These are phyloP conservation scores for Nematocida major DNA, from an alignment of 371 early-diverging fungal species.

Conservation along the genomic window DNA sequence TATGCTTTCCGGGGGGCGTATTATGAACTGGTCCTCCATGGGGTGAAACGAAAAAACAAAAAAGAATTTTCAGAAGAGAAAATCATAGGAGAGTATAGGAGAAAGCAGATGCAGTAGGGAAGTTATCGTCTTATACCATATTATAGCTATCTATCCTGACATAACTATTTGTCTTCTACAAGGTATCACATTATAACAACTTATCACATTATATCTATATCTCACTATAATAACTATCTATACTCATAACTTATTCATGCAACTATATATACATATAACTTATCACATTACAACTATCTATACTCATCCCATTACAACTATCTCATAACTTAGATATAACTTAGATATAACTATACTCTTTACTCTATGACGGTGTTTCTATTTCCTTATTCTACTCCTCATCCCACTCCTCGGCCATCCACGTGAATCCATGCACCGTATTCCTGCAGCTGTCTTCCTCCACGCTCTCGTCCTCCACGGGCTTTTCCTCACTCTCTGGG, in stretches of 20 bases:
- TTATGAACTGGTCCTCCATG: conserved; percentile 65
- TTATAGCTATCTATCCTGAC: too few species aligned
- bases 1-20: conserved; percentile 56
- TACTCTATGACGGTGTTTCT: not conserved
- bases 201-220: too few species aligned
- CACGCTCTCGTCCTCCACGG: not conserved
- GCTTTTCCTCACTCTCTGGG: not conserved
- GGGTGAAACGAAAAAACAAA: not conserved
- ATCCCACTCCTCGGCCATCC: conserved; percentile 43
- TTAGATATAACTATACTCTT: not conserved
- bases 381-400: not conserved
- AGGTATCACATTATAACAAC: too few species aligned
- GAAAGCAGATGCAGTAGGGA: too few species aligned
- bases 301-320: not conserved
- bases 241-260: too few species aligned
- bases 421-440: conserved; percentile 35
- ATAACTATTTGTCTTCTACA: too few species aligned
- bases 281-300: not conserved
- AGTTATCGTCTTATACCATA: too few species aligned
- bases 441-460: conserved; percentile 4
- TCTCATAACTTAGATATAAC: not conserved
- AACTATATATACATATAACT: too few species aligned
- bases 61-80: not conserved
- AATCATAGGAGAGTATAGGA: not conserved
- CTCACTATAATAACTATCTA: too few species aligned